Evolutionary conservation across 139 green algal species (phyloP), one percentile per base, ranked within the genome.

Genomic region (Micractinium sp.): DNA sequence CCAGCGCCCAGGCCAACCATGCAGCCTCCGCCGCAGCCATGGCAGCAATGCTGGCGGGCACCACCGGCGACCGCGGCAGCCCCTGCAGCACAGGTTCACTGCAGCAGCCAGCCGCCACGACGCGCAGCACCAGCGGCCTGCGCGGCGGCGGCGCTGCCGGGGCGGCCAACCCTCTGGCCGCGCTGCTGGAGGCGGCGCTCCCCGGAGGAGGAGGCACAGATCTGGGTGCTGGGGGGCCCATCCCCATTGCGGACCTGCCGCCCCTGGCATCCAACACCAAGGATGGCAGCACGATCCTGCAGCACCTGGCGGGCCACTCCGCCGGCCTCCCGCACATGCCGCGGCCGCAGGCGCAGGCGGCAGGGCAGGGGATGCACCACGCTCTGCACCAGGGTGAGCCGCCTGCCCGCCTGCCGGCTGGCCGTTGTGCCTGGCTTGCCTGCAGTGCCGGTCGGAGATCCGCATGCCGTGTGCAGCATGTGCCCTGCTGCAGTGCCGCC

Each of bases 101-200:
- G 18, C 81, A 75, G 63, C 63, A 71, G 12, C 63, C 63, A 27
- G 63, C 63, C 20, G 63, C 20, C 9, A 71, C 63, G 20, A 71
- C 20, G 2, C 63, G 63, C 63, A 71, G 63, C 63, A 71, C 63
- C 20, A 71, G 63, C 63, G 60, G 29, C 76, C 22, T 60, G 5
- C 81, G 56, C 29, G 33, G n/a, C 53, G 56, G 80, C 47, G 71
- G 81, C 81, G 81, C n/a, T 16, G 56, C 12, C 29, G 79, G 19
- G 1, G 56, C 41, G 25, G 9, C 56, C 3, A 27, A 66, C 35
- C 16, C 79, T 16, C 81, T 86, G 81, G 81, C 81, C 0, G 81
- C 60, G n/a, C 56, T 86, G 60, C 56, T 86, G 56, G 81, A 75
- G 81, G 81, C 81, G 39, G 19, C 56, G 78, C 78, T 41, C 7